Conservation (phyloP, 2,329 filamentous ascomycete genomes). For the Hypoxylon sp. region DNA sequence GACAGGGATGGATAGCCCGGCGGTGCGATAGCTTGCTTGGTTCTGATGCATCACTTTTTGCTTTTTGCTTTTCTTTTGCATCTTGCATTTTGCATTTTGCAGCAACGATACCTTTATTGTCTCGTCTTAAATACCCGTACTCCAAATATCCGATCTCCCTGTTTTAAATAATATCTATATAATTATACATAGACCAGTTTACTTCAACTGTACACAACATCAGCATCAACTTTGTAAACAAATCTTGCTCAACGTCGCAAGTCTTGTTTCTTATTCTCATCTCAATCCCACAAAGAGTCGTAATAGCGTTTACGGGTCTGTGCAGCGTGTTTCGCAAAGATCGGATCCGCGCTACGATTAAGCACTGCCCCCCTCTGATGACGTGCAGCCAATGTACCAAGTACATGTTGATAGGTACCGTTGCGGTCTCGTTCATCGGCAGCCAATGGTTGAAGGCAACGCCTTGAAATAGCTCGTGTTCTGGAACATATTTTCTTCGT, state of each 20-base stretch:
- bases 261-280: not conserved
- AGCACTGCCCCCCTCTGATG: constrained; percentile 19
- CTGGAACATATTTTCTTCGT: constrained; percentile 12
- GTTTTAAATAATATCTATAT: too few species aligned
- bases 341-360: constrained; percentile 21
- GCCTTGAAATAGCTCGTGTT: constrained; percentile 16
- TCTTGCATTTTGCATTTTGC: not conserved
- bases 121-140: too few species aligned
- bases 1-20: constrained; percentile 6
- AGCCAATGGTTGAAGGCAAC: constrained; percentile 8
- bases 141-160: too few species aligned
- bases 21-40: constrained; percentile 8
- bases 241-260: too few species aligned
- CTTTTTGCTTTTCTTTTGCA: not conserved
- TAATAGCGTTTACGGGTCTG: constrained; percentile 12
- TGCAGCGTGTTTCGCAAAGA: constrained; percentile 23
- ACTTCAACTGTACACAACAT: too few species aligned
- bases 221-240: too few species aligned
- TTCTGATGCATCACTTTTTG: constrained; percentile 17
- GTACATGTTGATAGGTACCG: constrained; percentile 19
- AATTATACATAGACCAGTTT: too few species aligned
- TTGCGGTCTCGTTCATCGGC: not conserved
- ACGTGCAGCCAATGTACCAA: constrained; percentile 23
- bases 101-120: constrained; percentile 2
- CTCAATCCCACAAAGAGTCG: not conserved